phyloP scores from a whole-genome alignment of 1,284 basidiomycete genomes.

The Cutaneotrichosporon curvatum region DNA sequence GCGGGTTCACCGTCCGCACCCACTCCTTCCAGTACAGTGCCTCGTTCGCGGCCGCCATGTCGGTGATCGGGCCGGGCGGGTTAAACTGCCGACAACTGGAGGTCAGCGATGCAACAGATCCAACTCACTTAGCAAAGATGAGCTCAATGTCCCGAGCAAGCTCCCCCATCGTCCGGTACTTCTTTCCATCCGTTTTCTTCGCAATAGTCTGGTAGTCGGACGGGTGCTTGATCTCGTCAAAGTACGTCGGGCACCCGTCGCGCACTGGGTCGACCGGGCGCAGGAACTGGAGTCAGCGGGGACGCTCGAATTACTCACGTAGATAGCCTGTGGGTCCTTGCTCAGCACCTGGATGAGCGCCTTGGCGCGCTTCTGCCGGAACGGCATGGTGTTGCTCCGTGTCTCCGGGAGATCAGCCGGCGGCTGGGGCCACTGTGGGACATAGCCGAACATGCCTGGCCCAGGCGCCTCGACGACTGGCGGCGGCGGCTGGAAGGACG shows the following conservation, averaged over 20 bases:
- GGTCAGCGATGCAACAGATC: not conserved
- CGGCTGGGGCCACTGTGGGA: slow-evolving; percentile 31
- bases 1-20: slow-evolving; percentile 66
- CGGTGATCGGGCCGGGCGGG: slow-evolving; percentile 59
- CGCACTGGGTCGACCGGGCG: slow-evolving; percentile 76
- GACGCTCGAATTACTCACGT: slow-evolving; percentile 40
- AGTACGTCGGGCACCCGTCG: slow-evolving; percentile 87
- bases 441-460: not conserved
- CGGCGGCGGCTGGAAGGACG: not conserved
- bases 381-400: slow-evolving; percentile 40
- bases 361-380: slow-evolving; percentile 73
- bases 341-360: slow-evolving; percentile 60
- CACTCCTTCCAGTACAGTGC: slow-evolving; percentile 77
- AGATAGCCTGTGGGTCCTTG: slow-evolving; percentile 62
- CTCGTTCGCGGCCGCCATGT: slow-evolving; percentile 65
- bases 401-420: slow-evolving; percentile 29
- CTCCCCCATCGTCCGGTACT: slow-evolving; percentile 71
- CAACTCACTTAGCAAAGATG: slow-evolving; percentile 67
- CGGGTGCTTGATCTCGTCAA: slow-evolving; percentile 83
- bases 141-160: slow-evolving; percentile 76
- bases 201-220: slow-evolving; percentile 91
- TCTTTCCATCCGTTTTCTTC: slow-evolving; percentile 56
- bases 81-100: slow-evolving; percentile 74
- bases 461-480: not conserved
- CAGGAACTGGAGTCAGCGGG: slow-evolving; percentile 52